Percentiles rank a stretch among this genome's conserved stretches.
Conservation (phyloP, 2,329 filamentous ascomycete species). For the Fusarium piperis region DNA sequence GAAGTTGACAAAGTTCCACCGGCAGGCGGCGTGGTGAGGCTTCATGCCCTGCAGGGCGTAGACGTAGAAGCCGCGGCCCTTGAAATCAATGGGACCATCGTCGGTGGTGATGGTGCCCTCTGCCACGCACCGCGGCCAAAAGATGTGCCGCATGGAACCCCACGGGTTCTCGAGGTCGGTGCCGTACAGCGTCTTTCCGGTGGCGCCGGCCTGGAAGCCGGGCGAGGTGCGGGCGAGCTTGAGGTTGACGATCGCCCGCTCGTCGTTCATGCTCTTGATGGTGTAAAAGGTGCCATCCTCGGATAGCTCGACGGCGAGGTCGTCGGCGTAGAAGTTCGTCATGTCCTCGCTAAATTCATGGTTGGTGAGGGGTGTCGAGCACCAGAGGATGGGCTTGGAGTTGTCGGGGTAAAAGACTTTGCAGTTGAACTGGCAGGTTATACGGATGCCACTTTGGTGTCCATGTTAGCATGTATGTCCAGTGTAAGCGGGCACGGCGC, state of each 20-base stretch:
- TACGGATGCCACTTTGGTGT: slow-evolving; percentile 78
- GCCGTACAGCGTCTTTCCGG: slow-evolving; percentile 86
- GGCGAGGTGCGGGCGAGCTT: slow-evolving; percentile 80
- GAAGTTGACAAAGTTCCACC: slow-evolving; percentile 95
- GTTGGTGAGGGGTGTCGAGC: slow-evolving; percentile 80
- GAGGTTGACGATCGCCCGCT: slow-evolving; percentile 83
- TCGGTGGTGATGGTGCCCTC: slow-evolving; percentile 88
- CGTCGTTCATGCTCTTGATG: slow-evolving; percentile 90
- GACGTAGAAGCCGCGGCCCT: slow-evolving; percentile 80
- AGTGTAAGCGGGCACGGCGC: background rate
- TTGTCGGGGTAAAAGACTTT: slow-evolving; percentile 86
- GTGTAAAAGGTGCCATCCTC: slow-evolving; percentile 84
- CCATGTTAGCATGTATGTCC: slow-evolving; percentile 13
- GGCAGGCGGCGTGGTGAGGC: slow-evolving; percentile 91
- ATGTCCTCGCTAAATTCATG: slow-evolving; percentile 86
- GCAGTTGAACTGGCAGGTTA: slow-evolving; percentile 91
- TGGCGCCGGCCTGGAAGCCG: slow-evolving; percentile 84
- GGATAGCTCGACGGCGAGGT: slow-evolving; percentile 85
- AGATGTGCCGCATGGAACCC: slow-evolving; percentile 90
- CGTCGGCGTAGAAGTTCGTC: slow-evolving; percentile 85
- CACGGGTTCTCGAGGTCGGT: slow-evolving; percentile 88
- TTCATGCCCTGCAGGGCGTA: slow-evolving; percentile 98
- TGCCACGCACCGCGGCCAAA: slow-evolving; percentile 88
- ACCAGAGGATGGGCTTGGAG: slow-evolving; percentile 82
- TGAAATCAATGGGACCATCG: slow-evolving; percentile 83